Conservation (phyloP, 345 rosid species). For the Aquilaria malaccensis region DNA sequence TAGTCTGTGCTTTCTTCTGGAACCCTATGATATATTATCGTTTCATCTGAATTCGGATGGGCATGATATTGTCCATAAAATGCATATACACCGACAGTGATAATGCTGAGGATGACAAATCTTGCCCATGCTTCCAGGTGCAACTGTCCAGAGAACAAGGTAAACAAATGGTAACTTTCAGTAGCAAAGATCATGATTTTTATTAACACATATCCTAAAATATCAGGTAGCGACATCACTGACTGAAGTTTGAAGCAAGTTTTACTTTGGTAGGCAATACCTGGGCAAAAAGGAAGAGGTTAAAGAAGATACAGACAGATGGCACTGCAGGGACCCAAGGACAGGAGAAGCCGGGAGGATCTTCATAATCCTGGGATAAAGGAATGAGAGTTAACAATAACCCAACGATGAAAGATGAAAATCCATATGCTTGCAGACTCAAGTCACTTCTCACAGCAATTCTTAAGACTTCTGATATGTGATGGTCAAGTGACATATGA, state of each 20-base stretch:
- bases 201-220: no score
- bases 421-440: background rate
- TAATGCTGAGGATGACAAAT: constrained; percentile 59
- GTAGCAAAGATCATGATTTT: background rate
- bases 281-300: constrained; percentile 95
- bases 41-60: constrained; percentile 42
- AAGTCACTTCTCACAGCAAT: background rate
- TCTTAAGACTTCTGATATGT: background rate
- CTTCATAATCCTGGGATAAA: constrained; percentile 45
- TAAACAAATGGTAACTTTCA: background rate
- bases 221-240: no score
- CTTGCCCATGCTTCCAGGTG: constrained; percentile 93
- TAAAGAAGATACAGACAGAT: constrained; percentile 73
- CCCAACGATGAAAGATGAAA: background rate
- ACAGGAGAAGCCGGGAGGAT: constrained; percentile 68
- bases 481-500: background rate
- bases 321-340: constrained; percentile 90
- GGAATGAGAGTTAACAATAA: constrained; percentile 5
- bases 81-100: constrained; percentile 60
- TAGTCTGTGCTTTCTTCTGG: constrained; percentile 27
- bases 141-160: constrained; percentile 40
- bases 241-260: background rate
- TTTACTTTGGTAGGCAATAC: constrained; percentile 24
- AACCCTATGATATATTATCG: constrained; percentile 49
- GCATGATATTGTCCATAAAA: constrained; percentile 84